Evolutionary conservation across 208 protist species (phyloP).

Genomic region (Herpetomonas tarakana): DNA sequence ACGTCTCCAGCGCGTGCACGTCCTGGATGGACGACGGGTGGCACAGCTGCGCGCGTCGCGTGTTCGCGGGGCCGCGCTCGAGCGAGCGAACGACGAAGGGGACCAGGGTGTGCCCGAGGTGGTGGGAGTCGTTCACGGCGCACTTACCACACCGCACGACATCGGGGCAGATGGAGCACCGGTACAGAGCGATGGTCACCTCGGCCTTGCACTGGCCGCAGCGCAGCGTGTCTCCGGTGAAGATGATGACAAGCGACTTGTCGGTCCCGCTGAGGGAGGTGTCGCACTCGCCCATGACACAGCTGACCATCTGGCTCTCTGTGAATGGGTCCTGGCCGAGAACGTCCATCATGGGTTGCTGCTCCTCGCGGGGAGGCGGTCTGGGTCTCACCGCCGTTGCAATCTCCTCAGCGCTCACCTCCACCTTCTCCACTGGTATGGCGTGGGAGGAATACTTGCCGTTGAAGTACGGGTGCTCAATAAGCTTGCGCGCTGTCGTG

Average conservation of each 20-base stretch:
- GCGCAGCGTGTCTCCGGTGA: constrained; percentile 33
- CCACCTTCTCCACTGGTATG: constrained; percentile 18
- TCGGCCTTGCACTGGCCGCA: constrained; percentile 66
- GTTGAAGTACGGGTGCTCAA: constrained; percentile 54
- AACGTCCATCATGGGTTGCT: constrained; percentile 44
- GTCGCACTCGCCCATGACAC: constrained; percentile 11
- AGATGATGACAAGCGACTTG: constrained; percentile 22
- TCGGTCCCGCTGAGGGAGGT: constrained; percentile 13
- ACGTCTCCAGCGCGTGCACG: constrained; percentile 59
- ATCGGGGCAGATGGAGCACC: constrained; percentile 44
- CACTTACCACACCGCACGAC: constrained; percentile 81
- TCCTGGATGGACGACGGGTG: constrained; percentile 50
- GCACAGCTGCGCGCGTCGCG: constrained; percentile 33
- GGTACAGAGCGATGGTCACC: constrained; percentile 55
- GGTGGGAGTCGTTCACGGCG: constrained; percentile 51
- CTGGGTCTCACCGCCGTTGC: constrained; percentile 36
- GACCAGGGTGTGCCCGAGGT: constrained; percentile 45
- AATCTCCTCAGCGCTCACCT: constrained; percentile 39
- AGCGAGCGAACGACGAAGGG: constrained; percentile 63
- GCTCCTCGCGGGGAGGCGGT: constrained; percentile 44
- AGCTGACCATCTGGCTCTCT: constrained; percentile 37
- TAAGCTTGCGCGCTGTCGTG: constrained; percentile 25
- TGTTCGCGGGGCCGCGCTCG: constrained; percentile 34
- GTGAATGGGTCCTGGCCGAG: constrained; percentile 53
- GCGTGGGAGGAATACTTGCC: constrained; percentile 4